Percentiles rank a stretch among this genome's conserved stretches.
phyloP scores from a whole-genome alignment of 352 stramenopile genomes.

The Globisporangium megalacanthum region DNA sequence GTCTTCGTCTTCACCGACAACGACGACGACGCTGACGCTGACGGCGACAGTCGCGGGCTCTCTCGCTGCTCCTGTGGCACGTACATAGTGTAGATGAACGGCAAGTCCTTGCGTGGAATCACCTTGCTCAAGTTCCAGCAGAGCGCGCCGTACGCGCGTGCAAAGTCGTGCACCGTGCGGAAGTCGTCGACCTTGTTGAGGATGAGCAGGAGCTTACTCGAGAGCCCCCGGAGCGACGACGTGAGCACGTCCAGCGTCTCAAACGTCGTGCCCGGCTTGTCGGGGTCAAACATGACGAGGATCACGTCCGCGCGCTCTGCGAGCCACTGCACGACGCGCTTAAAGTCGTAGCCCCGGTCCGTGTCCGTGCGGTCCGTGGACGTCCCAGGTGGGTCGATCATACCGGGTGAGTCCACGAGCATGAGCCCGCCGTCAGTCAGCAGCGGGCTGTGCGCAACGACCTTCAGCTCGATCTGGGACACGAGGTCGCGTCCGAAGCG shows the following conservation, averaged over 20 bases:
- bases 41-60: constrained; percentile 2
- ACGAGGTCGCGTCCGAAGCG: constrained; percentile 80
- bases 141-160: constrained; percentile 73
- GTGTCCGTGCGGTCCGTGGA: constrained; percentile 58
- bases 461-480: constrained; percentile 84
- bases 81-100: constrained; percentile 89
- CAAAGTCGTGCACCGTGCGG: constrained; percentile 82
- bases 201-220: constrained; percentile 80
- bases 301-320: constrained; percentile 82
- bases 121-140: constrained; percentile 89
- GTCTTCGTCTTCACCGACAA: constrained; percentile 4
- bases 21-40: neutral
- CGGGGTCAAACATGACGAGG: constrained; percentile 87
- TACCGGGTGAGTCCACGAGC: constrained; percentile 81
- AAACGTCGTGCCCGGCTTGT: constrained; percentile 86
- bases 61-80: constrained; percentile 60
- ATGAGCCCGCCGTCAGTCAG: constrained; percentile 78
- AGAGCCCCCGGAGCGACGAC: constrained; percentile 62
- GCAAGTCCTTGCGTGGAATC: constrained; percentile 81
- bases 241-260: constrained; percentile 86
- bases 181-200: constrained; percentile 90
- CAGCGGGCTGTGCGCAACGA: constrained; percentile 57
- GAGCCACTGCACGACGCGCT: constrained; percentile 84
- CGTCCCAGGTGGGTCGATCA: constrained; percentile 77
- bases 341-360: constrained; percentile 85